These are phyloP conservation scores for Pseudocercospora macadamiae DNA, from an alignment of 2,329 filamentous ascomycete species.

Conservation along the genomic window DNA sequence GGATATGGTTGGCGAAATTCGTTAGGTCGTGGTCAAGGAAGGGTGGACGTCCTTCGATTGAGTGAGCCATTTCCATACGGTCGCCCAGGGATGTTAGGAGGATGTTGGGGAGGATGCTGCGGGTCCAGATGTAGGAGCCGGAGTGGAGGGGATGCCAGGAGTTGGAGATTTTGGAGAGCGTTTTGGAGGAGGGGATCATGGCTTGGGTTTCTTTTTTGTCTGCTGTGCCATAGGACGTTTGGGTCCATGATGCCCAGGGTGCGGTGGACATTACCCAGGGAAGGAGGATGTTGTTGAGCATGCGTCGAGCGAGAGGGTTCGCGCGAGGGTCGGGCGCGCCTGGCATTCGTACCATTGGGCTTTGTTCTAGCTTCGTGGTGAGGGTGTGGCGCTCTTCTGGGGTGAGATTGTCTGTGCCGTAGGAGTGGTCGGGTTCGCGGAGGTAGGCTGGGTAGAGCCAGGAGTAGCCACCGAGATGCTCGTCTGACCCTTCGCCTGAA, in stretches of 20 bases:
- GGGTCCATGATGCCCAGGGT: slow-evolving; percentile 35
- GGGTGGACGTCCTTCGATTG: slow-evolving; percentile 45
- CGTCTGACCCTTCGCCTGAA: slow-evolving; percentile 43
- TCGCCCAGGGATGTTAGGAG: slow-evolving; percentile 51
- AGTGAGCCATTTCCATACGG: slow-evolving; percentile 50
- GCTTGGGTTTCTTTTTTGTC: slow-evolving; percentile 26
- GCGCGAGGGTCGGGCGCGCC: neutral
- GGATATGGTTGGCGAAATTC: slow-evolving; percentile 44
- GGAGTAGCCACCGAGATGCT: slow-evolving; percentile 59
- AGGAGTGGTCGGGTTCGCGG: slow-evolving; percentile 50
- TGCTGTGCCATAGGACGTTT: neutral
- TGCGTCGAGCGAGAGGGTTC: neutral
- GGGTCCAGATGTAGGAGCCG: slow-evolving; percentile 44
- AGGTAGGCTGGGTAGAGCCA: slow-evolving; percentile 53
- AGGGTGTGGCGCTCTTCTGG: slow-evolving; percentile 30
- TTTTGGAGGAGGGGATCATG: slow-evolving; percentile 36
- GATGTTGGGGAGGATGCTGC: slow-evolving; percentile 42
- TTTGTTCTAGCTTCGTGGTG: slow-evolving; percentile 25
- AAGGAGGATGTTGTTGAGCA: slow-evolving; percentile 24
- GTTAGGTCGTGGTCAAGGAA: slow-evolving; percentile 47
- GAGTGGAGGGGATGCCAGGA: slow-evolving; percentile 48
- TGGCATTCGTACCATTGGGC: slow-evolving; percentile 4
- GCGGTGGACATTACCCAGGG: slow-evolving; percentile 37
- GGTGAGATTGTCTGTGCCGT: slow-evolving; percentile 3
- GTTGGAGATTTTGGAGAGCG: slow-evolving; percentile 31